Base-by-base conservation (phyloP, 345 rosid species). In the Kandelia obovata region DNA sequence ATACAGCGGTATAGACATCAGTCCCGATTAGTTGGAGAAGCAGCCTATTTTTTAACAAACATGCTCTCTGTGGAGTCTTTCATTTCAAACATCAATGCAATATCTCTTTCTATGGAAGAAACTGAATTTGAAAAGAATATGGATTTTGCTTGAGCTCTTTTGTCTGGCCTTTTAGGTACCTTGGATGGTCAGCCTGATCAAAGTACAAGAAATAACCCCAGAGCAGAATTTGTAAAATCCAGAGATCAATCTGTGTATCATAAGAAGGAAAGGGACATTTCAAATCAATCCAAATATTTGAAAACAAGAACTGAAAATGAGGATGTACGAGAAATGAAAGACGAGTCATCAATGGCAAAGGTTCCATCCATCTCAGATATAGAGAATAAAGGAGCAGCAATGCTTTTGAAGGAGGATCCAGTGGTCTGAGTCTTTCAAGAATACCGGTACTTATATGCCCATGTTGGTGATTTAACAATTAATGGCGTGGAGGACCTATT, bases 51-150 rank as follows among this genome's bases (percentile, higher is more conserved):
- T 79, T 84, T 89, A 58, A 92, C 96, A 15, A 89, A 92, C 80
- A 83, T 92, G 84, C 87, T 92, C 58, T 92, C 94, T 53, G 96
- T 89, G 23, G 96, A 84, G 82, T 79, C 94, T 75, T 92, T 92
- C 78, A 83, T 92, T 72, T 83, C 92, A 20, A 89, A 85, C 71
- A 89, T 92, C 75, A 90, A 90, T 77, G 96, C 95, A 27, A 79
- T 79, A 47, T 82, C 96, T 34, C 79, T 94, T 67, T 89, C 95
- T 28, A 75, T 90, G 89, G 90, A 90, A 52, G 90, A 83, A 76
- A 66, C 82, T 71, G 92, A 87, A 64, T 87, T 83, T 75, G 88
- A 83, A 64, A 91, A 66, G 68, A 87, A 84, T 71, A 91, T 87
- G 93, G 99, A 88, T 75, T 82, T 84, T 73, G 88, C 96, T 75